Evolutionary conservation across 441 rosid genomes (phyloP).

Genomic region (Syzygium syzygioides): DNA sequence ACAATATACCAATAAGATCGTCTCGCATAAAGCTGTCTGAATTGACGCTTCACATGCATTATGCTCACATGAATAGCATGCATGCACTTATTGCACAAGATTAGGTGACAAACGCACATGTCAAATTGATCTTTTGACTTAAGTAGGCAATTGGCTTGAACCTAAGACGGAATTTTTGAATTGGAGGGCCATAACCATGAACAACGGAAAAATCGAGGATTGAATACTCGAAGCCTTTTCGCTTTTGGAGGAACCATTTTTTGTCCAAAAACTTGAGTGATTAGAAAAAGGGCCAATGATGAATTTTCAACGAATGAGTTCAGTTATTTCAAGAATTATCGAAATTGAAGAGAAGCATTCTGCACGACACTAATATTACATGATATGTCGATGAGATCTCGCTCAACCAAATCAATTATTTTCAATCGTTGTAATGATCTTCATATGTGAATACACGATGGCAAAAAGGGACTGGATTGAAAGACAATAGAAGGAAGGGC

Average conservation of each 20-base stretch:
- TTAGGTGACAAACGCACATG: background rate
- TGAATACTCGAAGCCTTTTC: background rate
- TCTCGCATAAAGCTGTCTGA: background rate
- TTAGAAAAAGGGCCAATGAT: background rate
- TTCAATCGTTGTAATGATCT: background rate
- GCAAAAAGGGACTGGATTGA: background rate
- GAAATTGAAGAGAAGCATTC: background rate
- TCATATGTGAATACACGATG: background rate
- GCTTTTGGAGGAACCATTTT: background rate
- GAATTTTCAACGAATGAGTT: background rate
- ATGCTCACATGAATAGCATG: background rate
- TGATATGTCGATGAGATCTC: background rate
- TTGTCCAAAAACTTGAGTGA: background rate
- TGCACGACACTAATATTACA: background rate
- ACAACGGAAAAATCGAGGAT: background rate
- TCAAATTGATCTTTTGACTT: background rate
- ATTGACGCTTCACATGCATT: background rate
- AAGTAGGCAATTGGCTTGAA: background rate
- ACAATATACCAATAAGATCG: background rate
- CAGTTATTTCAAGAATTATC: background rate
- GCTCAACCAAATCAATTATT: background rate
- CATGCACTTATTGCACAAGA: background rate
- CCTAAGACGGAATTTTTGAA: background rate
- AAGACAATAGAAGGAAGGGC: background rate
- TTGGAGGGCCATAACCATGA: background rate